Evolutionary conservation across 208 protist genomes (phyloP).

Genomic region (Acanthamoeba polyphaga): DNA sequence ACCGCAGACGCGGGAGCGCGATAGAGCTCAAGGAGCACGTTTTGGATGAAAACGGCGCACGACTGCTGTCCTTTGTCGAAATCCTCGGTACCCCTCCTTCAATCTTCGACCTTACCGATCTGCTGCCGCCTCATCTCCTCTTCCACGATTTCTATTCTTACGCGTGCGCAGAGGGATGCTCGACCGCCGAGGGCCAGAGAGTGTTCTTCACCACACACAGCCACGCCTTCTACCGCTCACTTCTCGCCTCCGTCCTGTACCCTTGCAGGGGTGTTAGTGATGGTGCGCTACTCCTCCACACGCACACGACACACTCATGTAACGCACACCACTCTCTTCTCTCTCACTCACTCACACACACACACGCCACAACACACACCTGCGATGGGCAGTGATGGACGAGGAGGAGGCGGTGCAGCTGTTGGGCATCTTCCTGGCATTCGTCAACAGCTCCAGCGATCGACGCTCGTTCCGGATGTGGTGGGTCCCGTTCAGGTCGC

Average conservation of each 20-base stretch:
- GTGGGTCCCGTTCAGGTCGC: conserved; percentile 25
- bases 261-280: background rate
- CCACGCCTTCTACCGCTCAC: background rate
- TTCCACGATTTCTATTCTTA: background rate
- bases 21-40: conserved; percentile 11
- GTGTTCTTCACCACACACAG: background rate
- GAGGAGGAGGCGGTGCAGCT: conserved; percentile 64
- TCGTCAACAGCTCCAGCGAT: conserved; percentile 18
- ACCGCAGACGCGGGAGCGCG: background rate
- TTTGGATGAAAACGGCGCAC: background rate
- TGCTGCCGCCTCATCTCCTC: too few relatives aligned
- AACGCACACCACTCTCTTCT: too few relatives aligned
- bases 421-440: conserved; percentile 38
- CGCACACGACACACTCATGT: background rate
- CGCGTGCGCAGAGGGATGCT: background rate
- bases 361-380: background rate
- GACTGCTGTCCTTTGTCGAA: background rate
- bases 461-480: background rate
- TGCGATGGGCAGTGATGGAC: background rate
- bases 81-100: background rate
- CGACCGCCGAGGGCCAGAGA: background rate
- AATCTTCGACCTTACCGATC: background rate
- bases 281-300: background rate
- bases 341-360: background rate
- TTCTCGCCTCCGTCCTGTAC: background rate